These are phyloP conservation scores for Tetracentron sinense DNA, from an alignment of 164 flowering plant species.

Conservation along the genomic window DNA sequence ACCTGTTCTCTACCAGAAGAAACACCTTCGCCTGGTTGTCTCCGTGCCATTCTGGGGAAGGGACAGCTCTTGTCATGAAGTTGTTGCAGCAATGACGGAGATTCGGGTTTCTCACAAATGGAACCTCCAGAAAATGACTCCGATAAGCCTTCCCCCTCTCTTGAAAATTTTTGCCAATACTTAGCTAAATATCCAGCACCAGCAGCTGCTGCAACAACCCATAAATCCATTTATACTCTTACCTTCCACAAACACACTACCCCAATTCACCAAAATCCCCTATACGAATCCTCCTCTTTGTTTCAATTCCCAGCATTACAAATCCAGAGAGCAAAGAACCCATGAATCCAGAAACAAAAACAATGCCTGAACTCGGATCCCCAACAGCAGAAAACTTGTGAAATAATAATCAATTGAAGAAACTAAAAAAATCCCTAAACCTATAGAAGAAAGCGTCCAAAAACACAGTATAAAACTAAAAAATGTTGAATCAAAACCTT, in stretches of 20 bases:
- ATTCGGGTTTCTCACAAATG: slow-evolving; percentile 19
- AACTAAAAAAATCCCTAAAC: neutral
- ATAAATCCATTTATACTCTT: slow-evolving; percentile 51
- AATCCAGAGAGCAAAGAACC: slow-evolving; percentile 2
- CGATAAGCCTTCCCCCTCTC: slow-evolving; percentile 25
- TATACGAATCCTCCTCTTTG: neutral
- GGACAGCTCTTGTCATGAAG: slow-evolving; percentile 19
- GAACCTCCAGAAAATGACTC: slow-evolving; percentile 24
- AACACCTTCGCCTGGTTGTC: slow-evolving; percentile 19
- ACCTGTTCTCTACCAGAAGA: slow-evolving; percentile 12
- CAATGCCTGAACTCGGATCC: neutral
- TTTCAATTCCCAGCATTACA: slow-evolving; percentile 11
- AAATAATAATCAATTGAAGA: neutral
- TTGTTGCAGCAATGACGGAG: slow-evolving; percentile 4
- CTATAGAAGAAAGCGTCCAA: neutral
- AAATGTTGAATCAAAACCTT: neutral
- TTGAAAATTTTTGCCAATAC: slow-evolving; percentile 36
- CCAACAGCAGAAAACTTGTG: neutral
- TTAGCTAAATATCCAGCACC: slow-evolving; percentile 65
- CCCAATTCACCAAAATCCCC: slow-evolving; percentile 11
- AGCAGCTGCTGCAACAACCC: slow-evolving; percentile 72
- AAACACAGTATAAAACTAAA: neutral
- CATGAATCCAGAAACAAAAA: slow-evolving; percentile 6
- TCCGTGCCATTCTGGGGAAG: slow-evolving; percentile 17
- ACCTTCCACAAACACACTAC: neutral